A percentile compares a stretch with the other conserved stretches of the same genome.
Evolutionary conservation across 495 filamentous ascomycete genomes (phyloP).

Genomic region (Lindgomyces ingoldianus): DNA sequence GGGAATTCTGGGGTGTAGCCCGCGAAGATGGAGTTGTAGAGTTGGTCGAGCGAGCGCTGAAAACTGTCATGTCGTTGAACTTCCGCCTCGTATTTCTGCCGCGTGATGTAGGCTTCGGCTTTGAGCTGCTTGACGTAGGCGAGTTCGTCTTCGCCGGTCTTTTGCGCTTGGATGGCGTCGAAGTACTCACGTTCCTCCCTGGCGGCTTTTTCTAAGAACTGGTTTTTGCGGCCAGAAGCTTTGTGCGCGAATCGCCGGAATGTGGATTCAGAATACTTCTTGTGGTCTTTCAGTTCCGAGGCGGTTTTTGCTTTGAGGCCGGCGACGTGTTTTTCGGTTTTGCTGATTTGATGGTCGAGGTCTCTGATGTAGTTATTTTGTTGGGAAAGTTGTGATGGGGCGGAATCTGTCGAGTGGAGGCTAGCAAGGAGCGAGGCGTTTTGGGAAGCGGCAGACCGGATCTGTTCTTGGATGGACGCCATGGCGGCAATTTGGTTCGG

Average conservation of each 20-base stretch:
- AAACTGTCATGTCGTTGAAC: constrained; percentile 41
- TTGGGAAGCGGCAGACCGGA: constrained; percentile 31
- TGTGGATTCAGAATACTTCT: constrained; percentile 52
- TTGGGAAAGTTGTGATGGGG: constrained; percentile 45
- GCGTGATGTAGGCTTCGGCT: constrained; percentile 21
- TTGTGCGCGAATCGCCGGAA: constrained; percentile 51
- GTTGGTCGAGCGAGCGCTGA: constrained; percentile 39
- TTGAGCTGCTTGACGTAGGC: constrained; percentile 38
- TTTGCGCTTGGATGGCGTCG: constrained; percentile 48
- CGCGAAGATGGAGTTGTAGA: constrained; percentile 47
- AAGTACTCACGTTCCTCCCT: constrained; percentile 56
- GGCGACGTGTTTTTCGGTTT: constrained; percentile 26
- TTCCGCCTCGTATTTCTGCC: constrained; percentile 27
- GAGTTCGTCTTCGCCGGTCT: constrained; percentile 44
- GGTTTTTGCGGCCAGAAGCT: constrained; percentile 46
- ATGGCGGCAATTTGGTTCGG: not conserved
- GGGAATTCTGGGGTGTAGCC: constrained; percentile 52
- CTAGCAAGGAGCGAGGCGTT: constrained; percentile 45
- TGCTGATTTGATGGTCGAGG: constrained; percentile 43
- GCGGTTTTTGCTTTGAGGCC: constrained; percentile 40
- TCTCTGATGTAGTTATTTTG: constrained; percentile 46
- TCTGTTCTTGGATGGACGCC: constrained; percentile 8
- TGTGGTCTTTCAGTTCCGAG: constrained; percentile 52
- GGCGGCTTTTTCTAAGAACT: constrained; percentile 46
- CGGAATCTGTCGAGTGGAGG: constrained; percentile 50